Evolutionary conservation across 352 stramenopile genomes (phyloP).

Genomic region (Globisporangium nagaii): DNA sequence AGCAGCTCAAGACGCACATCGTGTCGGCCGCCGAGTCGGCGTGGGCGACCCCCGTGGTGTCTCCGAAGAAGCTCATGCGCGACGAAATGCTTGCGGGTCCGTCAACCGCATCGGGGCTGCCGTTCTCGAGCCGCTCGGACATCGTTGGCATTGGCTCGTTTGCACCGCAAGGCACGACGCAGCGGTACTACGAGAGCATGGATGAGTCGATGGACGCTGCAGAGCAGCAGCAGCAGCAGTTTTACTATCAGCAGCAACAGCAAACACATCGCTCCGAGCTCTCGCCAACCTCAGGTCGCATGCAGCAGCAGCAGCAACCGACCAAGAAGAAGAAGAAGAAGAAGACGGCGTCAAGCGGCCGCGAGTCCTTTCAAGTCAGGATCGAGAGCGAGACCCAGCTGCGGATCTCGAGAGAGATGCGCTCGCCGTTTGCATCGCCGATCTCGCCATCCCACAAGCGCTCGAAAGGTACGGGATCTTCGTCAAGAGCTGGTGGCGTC

Average conservation of each 20-base stretch:
- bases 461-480: not conserved
- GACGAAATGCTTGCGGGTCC: constrained; percentile 19
- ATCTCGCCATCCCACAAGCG: constrained; percentile 16
- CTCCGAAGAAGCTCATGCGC: constrained; percentile 19
- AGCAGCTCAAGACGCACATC: constrained; percentile 49
- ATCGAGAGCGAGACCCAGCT: constrained; percentile 39
- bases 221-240: not conserved
- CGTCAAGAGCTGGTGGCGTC: not conserved
- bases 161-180: constrained; percentile 5
- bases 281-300: not conserved
- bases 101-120: constrained; percentile 10
- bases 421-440: constrained; percentile 23
- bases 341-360: not conserved
- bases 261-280: constrained; percentile 1
- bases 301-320: constrained; percentile 1
- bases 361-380: constrained; percentile 28
- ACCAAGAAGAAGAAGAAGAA: constrained; percentile 37
- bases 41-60: constrained; percentile 25
- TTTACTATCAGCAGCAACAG: constrained; percentile 3
- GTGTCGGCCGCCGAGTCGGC: constrained; percentile 25
- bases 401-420: constrained; percentile 26
- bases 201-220: not conserved
- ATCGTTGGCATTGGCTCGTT: constrained; percentile 7
- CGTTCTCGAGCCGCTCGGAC: constrained; percentile 19
- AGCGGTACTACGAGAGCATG: not conserved